These are phyloP conservation scores for Citrullus mucosospermus DNA, from an alignment of 306 rosid genomes.

Conservation along the genomic window DNA sequence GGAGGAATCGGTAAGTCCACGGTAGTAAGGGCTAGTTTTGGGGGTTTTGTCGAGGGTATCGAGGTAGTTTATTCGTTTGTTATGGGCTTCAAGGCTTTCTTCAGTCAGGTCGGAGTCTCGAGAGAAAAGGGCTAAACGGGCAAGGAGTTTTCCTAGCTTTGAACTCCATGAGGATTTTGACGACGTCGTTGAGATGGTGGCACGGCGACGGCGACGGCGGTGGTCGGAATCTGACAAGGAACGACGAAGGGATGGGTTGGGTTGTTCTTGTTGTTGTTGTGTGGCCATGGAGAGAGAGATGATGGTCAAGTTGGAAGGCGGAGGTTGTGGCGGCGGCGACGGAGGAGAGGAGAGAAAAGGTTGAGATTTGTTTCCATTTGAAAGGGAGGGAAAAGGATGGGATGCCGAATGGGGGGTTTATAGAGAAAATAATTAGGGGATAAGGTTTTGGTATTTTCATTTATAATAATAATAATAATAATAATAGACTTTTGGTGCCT, in stretches of 20 bases:
- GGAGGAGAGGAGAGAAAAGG: background rate
- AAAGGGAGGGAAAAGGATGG: background rate
- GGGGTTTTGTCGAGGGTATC: background rate
- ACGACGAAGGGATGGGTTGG: background rate
- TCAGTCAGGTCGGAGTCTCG: background rate
- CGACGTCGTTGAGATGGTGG: background rate
- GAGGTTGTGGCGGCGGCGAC: background rate
- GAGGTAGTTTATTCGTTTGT: background rate
- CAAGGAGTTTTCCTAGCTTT: background rate
- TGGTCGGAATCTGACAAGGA: background rate
- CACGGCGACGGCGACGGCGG: background rate
- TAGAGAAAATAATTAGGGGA: background rate
- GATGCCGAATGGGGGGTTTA: background rate
- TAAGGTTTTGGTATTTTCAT: background rate
- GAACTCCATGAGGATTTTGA: background rate
- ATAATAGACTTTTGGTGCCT: no score
- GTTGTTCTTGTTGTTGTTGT: background rate
- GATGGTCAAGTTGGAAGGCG: background rate
- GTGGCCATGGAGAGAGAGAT: background rate
- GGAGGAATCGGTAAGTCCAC: slow-evolving; percentile 1
- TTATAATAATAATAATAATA: no score
- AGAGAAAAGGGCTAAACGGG: background rate
- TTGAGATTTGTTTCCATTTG: background rate
- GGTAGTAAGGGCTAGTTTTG: slow-evolving; percentile 20
- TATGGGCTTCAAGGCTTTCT: slow-evolving; percentile 6